Conservation (phyloP, 139 green algal genomes). For the Diplosphaera chodatii region DNA sequence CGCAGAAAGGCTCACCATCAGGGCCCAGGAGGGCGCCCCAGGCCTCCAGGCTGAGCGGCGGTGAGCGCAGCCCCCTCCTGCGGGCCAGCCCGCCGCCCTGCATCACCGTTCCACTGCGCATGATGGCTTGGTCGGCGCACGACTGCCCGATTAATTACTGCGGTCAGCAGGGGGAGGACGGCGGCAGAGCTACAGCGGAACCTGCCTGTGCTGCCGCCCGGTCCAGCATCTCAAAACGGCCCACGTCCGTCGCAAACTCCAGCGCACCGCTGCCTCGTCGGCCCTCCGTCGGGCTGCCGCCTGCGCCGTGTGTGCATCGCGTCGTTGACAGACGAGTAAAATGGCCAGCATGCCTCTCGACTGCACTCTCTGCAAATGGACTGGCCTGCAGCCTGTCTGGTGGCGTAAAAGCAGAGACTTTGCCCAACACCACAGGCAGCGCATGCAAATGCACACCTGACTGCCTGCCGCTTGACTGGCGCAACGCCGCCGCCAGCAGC, state of each 20-base stretch:
- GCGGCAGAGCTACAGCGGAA: too few species aligned
- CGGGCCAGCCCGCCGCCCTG: background rate
- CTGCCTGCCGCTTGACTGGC: background rate
- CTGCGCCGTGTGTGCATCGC: background rate
- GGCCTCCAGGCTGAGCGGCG: slow-evolving; percentile 28
- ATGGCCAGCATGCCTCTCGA: too few species aligned
- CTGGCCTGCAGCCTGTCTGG: too few species aligned
- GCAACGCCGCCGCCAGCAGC: background rate
- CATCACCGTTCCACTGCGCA: too few species aligned
- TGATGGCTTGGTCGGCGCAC: too few species aligned
- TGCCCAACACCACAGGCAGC: too few species aligned
- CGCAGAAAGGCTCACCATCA: slow-evolving; percentile 23
- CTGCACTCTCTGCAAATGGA: too few species aligned
- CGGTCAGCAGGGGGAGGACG: too few species aligned
- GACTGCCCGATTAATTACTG: too few species aligned
- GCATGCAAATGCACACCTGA: too few species aligned
- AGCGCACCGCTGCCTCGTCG: background rate
- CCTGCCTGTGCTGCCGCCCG: background rate
- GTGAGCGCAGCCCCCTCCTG: slow-evolving; percentile 3
- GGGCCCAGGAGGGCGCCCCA: slow-evolving; percentile 41
- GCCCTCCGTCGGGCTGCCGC: background rate
- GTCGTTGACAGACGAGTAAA: too few species aligned
- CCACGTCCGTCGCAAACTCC: slow-evolving; percentile 14
- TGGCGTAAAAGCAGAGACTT: too few species aligned
- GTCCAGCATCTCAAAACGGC: slow-evolving; percentile 36